Conservation (phyloP, 23 red algal genomes). For the Chondrus crispus region DNA sequence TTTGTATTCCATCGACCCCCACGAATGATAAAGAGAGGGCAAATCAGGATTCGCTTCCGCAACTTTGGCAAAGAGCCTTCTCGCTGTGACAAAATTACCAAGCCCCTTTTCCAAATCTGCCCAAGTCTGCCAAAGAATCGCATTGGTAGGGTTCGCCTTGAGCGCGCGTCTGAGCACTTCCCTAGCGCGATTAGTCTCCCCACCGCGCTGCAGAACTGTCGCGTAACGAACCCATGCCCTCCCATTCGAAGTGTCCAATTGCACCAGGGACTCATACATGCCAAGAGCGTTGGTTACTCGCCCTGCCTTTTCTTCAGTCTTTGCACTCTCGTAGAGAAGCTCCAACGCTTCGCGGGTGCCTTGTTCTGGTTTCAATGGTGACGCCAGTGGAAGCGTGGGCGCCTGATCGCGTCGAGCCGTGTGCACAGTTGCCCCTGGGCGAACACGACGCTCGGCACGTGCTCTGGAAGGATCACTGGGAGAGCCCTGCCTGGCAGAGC, state of each 20-base stretch:
- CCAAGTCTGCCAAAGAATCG: slow-evolving; percentile 88
- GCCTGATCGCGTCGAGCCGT: too few species aligned
- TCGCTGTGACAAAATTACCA: slow-evolving; percentile 55
- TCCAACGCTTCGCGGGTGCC: slow-evolving; percentile 47
- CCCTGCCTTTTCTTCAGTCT: slow-evolving; percentile 68
- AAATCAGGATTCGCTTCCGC: slow-evolving; percentile 47
- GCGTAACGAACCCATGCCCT: slow-evolving; percentile 61
- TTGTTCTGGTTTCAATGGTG: slow-evolving; percentile 4
- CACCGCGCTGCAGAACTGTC: slow-evolving; percentile 11
- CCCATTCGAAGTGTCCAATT: slow-evolving; percentile 37
- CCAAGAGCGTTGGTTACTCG: slow-evolving; percentile 3
- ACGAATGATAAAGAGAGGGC: slow-evolving; percentile 84
- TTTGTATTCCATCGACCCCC: slow-evolving; percentile 83
- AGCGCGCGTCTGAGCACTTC: slow-evolving; percentile 66
- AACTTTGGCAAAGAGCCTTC: slow-evolving; percentile 69
- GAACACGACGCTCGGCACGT: too few species aligned
- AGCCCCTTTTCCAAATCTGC: slow-evolving; percentile 83
- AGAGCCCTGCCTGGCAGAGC: too few species aligned
- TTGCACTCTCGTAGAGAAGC: slow-evolving; percentile 51
- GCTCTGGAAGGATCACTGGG: too few species aligned
- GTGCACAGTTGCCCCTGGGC: too few species aligned
- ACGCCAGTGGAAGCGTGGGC: too few species aligned
- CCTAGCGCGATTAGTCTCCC: background rate
- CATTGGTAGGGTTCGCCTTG: slow-evolving; percentile 68
- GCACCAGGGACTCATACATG: slow-evolving; percentile 67